Evolutionary conservation across 345 rosid genomes (phyloP).

Genomic region (Turritis glabra): DNA sequence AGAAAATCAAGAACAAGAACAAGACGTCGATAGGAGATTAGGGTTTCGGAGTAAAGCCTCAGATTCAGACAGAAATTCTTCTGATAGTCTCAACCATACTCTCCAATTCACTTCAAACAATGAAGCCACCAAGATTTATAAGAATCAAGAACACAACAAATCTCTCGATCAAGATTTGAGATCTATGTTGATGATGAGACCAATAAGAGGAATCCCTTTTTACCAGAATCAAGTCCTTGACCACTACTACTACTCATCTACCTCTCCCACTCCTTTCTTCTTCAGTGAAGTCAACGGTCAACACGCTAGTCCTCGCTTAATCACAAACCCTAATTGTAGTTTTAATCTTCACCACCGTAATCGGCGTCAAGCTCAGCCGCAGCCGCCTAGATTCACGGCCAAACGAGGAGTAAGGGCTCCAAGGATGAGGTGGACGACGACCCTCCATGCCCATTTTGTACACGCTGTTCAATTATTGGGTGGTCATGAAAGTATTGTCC

Average conservation of each 20-base stretch:
- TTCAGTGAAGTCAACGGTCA: conserved; percentile 35
- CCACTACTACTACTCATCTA: conserved; percentile 39
- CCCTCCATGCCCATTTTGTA: conserved; percentile 97
- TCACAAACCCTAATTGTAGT: conserved; percentile 39
- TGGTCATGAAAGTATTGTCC: conserved; percentile 90
- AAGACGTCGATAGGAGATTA: conserved; percentile 21
- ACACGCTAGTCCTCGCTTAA: conserved; percentile 1
- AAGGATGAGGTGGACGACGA: conserved; percentile 95
- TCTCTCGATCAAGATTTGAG: conserved; percentile 58
- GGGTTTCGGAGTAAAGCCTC: conserved; percentile 36
- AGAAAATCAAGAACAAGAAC: conserved; percentile 23
- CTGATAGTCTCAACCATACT: conserved; percentile 11
- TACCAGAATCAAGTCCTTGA: conserved; percentile 53
- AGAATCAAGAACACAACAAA: conserved; percentile 20
- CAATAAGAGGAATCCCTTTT: conserved; percentile 87
- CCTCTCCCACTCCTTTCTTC: conserved; percentile 31
- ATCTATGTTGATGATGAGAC: conserved; percentile 54
- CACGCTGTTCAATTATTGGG: conserved; percentile 99
- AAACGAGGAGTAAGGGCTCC: conserved; percentile 79
- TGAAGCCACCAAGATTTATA: conserved; percentile 23
- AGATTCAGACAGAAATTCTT: conserved; percentile 29
- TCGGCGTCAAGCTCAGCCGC: conserved; percentile 40
- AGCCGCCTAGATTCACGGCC: conserved; percentile 49
- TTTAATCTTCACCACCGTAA: conserved; percentile 27
- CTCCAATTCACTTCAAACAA: conserved; percentile 24